These are phyloP conservation scores for Aphanomyces stellatus DNA, from an alignment of 352 stramenopile genomes.

Conservation along the genomic window DNA sequence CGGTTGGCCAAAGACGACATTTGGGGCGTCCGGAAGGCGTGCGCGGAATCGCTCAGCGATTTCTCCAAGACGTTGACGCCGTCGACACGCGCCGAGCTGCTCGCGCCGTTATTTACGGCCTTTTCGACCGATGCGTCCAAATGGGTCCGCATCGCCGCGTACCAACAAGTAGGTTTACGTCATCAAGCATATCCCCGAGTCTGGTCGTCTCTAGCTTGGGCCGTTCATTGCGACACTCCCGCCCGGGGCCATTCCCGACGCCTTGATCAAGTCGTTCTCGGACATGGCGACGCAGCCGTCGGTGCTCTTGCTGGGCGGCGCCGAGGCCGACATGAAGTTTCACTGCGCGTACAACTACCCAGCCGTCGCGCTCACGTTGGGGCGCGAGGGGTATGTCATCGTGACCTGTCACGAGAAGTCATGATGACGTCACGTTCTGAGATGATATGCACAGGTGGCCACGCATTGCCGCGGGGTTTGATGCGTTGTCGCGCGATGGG, in stretches of 20 bases:
- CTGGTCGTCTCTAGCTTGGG: conserved; percentile 28
- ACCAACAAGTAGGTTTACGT: conserved; percentile 68
- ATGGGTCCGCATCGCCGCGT: conserved; percentile 91
- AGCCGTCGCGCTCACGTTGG: conserved; percentile 78
- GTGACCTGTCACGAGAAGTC: not conserved
- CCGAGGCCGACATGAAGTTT: conserved; percentile 84
- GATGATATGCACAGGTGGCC: too few relatives aligned
- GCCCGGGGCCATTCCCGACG: conserved; percentile 65
- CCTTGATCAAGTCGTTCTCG: conserved; percentile 73
- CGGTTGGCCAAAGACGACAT: conserved; percentile 90
- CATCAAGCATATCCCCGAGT: not conserved
- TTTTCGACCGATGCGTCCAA: conserved; percentile 87
- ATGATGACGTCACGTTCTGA: not conserved
- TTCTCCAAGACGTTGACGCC: conserved; percentile 79
- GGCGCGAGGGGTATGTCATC: conserved; percentile 19
- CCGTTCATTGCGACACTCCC: conserved; percentile 78
- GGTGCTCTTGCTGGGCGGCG: conserved; percentile 46
- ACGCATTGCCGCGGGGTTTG: conserved; percentile 73
- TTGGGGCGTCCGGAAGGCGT: conserved; percentile 90
- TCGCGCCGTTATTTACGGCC: conserved; percentile 85
- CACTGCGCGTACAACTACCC: conserved; percentile 91
- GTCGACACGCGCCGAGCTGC: conserved; percentile 50
- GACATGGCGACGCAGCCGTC: conserved; percentile 64
- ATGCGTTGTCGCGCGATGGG: conserved; percentile 61
- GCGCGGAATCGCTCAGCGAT: conserved; percentile 83